phyloP scores from a whole-genome alignment of 208 protist species.

The Trypanosoma platydactyli region DNA sequence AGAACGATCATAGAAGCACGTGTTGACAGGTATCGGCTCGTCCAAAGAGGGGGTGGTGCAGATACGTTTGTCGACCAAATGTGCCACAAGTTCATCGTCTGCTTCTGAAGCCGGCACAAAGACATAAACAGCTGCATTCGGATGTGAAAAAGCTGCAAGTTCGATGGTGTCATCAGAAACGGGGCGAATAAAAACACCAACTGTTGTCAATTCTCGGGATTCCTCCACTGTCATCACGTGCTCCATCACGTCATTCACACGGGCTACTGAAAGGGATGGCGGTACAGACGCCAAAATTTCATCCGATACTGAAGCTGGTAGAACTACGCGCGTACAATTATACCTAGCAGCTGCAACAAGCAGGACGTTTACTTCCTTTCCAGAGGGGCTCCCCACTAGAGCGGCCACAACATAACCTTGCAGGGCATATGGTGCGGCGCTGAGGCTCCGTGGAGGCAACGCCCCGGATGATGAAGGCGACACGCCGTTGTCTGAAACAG shows the following conservation, averaged over 20 bases:
- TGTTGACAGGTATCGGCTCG: conserved; percentile 53
- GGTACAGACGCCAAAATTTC: conserved; percentile 36
- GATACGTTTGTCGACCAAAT: conserved; percentile 31
- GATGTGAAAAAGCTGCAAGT: conserved; percentile 53
- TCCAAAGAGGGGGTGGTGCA: conserved; percentile 29
- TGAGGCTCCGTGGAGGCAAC: not conserved
- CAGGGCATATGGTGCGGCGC: conserved; percentile 25
- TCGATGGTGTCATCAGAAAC: conserved; percentile 35
- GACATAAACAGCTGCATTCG: conserved; percentile 58
- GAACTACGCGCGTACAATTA: conserved; percentile 54
- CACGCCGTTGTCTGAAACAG: not conserved
- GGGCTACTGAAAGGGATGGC: conserved; percentile 46
- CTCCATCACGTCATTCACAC: conserved; percentile 48
- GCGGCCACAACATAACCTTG: conserved; percentile 59
- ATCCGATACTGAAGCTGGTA: conserved; percentile 40
- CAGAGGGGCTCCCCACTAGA: conserved; percentile 38
- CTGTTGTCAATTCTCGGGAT: conserved; percentile 37
- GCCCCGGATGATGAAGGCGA: not conserved
- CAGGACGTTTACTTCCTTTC: conserved; percentile 54
- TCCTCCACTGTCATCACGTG: conserved; percentile 39
- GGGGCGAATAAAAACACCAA: conserved; percentile 45
- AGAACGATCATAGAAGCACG: conserved; percentile 76
- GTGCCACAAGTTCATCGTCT: conserved; percentile 31
- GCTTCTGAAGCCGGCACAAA: conserved; percentile 41
- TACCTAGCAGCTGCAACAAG: conserved; percentile 63